Conservation (phyloP, 2,329 filamentous ascomycete genomes). For the Dactylellina cionopaga region DNA sequence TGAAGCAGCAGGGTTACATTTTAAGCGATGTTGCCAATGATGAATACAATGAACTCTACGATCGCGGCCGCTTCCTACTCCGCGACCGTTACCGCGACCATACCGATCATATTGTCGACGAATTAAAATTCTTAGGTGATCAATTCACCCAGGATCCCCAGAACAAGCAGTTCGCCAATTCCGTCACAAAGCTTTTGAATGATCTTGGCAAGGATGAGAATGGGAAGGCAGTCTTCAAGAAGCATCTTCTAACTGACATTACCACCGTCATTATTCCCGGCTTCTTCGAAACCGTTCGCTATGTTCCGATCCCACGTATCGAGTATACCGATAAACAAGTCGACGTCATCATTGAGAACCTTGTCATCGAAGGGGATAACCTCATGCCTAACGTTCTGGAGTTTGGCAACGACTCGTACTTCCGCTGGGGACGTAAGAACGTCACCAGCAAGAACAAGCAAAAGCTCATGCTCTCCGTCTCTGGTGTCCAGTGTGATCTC, state of each 20-base stretch:
- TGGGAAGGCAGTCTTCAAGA: constrained; percentile 90
- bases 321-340: constrained; percentile 86
- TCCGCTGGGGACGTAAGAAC: constrained; percentile 92
- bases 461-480: constrained; percentile 83
- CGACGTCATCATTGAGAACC: constrained; percentile 90
- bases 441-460: constrained; percentile 83
- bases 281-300: constrained; percentile 83
- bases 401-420: constrained; percentile 90
- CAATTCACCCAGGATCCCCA: constrained; percentile 90
- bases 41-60: constrained; percentile 86
- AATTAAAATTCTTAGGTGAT: constrained; percentile 86
- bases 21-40: constrained; percentile 80
- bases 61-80: constrained; percentile 84
- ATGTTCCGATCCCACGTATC: constrained; percentile 91
- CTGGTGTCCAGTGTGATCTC: constrained; percentile 91
- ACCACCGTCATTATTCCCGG: constrained; percentile 85
- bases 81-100: constrained; percentile 87
- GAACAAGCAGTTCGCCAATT: constrained; percentile 80
- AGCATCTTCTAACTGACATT: constrained; percentile 87
- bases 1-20: constrained; percentile 91
- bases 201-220: constrained; percentile 88
- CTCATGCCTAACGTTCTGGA: constrained; percentile 93
- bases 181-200: constrained; percentile 84
- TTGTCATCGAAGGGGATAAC: constrained; percentile 95
- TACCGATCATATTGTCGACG: constrained; percentile 85